Percentiles rank a stretch among this genome's conserved stretches.
Evolutionary conservation across 2,329 filamentous ascomycete species (phyloP).

Genomic region (Trichophyton simii): DNA sequence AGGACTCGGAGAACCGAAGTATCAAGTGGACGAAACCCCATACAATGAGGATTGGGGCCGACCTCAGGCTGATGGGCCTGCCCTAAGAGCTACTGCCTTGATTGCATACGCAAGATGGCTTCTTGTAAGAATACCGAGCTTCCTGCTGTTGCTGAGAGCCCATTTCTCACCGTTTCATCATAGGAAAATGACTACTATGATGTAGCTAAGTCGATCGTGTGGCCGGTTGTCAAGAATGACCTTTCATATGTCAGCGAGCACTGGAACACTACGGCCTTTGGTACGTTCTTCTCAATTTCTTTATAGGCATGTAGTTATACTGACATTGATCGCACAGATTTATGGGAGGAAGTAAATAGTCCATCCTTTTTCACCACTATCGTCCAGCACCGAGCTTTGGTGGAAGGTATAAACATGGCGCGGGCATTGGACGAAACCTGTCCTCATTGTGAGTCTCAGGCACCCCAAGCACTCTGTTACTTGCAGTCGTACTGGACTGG

Average conservation of each 20-base stretch:
- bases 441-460: slow-evolving; percentile 48
- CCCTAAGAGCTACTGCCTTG: slow-evolving; percentile 23
- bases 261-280: slow-evolving; percentile 52
- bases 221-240: slow-evolving; percentile 65
- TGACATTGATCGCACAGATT: slow-evolving; percentile 28
- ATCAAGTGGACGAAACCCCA: slow-evolving; percentile 47
- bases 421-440: slow-evolving; percentile 50
- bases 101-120: slow-evolving; percentile 50
- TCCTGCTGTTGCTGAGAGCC: neutral
- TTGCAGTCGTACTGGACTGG: slow-evolving; percentile 61
- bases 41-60: slow-evolving; percentile 61
- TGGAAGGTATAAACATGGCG: slow-evolving; percentile 51
- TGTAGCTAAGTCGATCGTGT: slow-evolving; percentile 45
- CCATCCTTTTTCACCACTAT: slow-evolving; percentile 67
- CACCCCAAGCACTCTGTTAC: slow-evolving; percentile 61
- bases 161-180: neutral
- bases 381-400: slow-evolving; percentile 51
- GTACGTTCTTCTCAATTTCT: slow-evolving; percentile 11
- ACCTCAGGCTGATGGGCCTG: slow-evolving; percentile 47
- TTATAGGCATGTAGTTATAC: neutral
- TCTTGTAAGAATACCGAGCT: slow-evolving; percentile 28
- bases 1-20: slow-evolving; percentile 61
- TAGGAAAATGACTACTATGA: slow-evolving; percentile 41
- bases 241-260: slow-evolving; percentile 61
- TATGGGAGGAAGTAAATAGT: slow-evolving; percentile 69